A percentile compares a stretch with the other conserved stretches of the same genome.
These are phyloP conservation scores for Colletotrichum salicis DNA, from an alignment of 2,329 filamentous ascomycete genomes.

Conservation along the genomic window DNA sequence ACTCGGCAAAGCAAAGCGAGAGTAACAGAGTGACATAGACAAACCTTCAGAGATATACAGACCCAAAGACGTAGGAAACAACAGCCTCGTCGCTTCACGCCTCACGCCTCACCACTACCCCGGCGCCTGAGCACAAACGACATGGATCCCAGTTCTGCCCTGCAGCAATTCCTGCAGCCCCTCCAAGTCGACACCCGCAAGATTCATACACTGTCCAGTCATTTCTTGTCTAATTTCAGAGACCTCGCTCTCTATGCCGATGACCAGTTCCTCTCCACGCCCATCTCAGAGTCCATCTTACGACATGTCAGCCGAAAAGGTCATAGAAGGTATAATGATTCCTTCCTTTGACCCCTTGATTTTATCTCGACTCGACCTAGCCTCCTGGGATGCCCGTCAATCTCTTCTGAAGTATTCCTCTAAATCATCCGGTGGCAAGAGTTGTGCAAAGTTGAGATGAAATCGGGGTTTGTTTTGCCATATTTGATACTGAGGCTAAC, in stretches of 20 bases:
- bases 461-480: neutral
- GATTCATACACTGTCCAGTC: conserved; percentile 58
- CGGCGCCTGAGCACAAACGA: neutral
- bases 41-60: neutral
- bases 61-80: neutral
- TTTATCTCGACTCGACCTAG: neutral
- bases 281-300: conserved; percentile 69
- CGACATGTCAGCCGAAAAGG: conserved; percentile 55
- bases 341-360: neutral
- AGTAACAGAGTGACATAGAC: neutral
- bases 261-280: conserved; percentile 69
- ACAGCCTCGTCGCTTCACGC: neutral
- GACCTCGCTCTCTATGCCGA: conserved; percentile 62
- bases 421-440: neutral
- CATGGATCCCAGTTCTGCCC: conserved; percentile 30
- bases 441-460: neutral
- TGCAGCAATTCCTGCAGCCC: conserved; percentile 60
- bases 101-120: neutral
- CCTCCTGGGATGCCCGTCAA: neutral
- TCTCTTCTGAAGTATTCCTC: neutral
- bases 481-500: conserved; percentile 20
- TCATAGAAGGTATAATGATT: conserved; percentile 59
- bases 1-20: neutral
- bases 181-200: conserved; percentile 59
- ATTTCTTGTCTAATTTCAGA: conserved; percentile 59